These are phyloP conservation scores for Lactarius hengduanensis DNA, from an alignment of 768 basidiomycete genomes.

Conservation along the genomic window DNA sequence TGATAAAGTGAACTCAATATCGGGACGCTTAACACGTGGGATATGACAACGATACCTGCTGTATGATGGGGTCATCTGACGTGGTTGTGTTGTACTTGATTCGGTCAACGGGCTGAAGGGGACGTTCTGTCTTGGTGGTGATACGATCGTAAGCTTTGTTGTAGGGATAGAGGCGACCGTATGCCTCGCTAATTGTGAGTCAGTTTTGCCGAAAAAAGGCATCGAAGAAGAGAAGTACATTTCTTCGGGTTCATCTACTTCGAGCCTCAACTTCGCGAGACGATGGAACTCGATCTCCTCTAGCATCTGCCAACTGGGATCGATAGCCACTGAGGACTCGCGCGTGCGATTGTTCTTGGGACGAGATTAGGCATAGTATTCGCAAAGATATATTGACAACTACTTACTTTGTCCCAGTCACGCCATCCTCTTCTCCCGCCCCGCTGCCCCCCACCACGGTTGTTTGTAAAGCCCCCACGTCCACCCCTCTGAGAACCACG, in stretches of 20 bases:
- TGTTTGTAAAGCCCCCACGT: constrained; percentile 40
- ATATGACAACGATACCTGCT: constrained; percentile 54
- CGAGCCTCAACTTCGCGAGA: constrained; percentile 86
- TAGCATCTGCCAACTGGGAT: constrained; percentile 88
- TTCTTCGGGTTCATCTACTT: constrained; percentile 89
- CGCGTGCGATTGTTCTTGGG: constrained; percentile 73
- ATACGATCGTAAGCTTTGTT: constrained; percentile 95
- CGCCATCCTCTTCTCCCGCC: constrained; percentile 79
- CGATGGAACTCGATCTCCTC: constrained; percentile 98
- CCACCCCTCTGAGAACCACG: constrained; percentile 46
- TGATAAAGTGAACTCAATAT: constrained; percentile 35
- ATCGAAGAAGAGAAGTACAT: constrained; percentile 54
- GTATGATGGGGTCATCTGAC: constrained; percentile 96
- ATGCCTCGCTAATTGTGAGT: constrained; percentile 57
- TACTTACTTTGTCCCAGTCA: constrained; percentile 88
- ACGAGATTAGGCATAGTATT: constrained; percentile 15
- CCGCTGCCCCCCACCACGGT: constrained; percentile 48
- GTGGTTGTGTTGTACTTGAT: constrained; percentile 98
- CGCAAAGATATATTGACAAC: background rate
- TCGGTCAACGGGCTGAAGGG: constrained; percentile 89
- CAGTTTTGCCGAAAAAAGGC: background rate
- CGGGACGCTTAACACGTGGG: constrained; percentile 8
- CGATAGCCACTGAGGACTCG: constrained; percentile 92
- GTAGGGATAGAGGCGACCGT: constrained; percentile 89
- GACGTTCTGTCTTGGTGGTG: constrained; percentile 88